Evolutionary conservation across 192 early-diverging fungal genomes (phyloP).

Genomic region (Backusella tuberculispora): DNA sequence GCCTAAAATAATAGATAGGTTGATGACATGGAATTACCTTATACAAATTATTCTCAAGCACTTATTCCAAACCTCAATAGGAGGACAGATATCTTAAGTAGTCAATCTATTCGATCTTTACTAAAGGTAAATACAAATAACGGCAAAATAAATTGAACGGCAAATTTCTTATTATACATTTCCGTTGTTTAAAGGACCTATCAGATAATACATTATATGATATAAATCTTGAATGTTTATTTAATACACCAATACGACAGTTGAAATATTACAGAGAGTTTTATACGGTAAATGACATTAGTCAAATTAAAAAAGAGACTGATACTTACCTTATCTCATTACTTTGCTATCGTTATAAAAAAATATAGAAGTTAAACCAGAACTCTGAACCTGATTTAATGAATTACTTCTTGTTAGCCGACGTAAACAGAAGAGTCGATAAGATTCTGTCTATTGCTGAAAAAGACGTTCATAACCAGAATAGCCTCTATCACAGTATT

Average conservation of each 20-base stretch:
- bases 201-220: slow-evolving; percentile 45
- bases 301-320: not conserved
- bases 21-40: slow-evolving; percentile 58
- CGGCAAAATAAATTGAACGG: not conserved
- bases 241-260: slow-evolving; percentile 55
- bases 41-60: slow-evolving; percentile 53
- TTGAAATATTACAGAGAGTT: slow-evolving; percentile 60
- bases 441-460: slow-evolving; percentile 50
- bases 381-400: slow-evolving; percentile 50
- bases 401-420: slow-evolving; percentile 45
- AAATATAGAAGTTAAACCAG: slow-evolving; percentile 50
- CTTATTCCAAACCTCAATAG: slow-evolving; percentile 51
- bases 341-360: slow-evolving; percentile 1
- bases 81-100: slow-evolving; percentile 51
- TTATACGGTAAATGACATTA: slow-evolving; percentile 46
- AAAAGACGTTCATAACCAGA: slow-evolving; percentile 1
- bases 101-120: slow-evolving; percentile 46
- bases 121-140: slow-evolving; percentile 41
- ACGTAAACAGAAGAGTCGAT: slow-evolving; percentile 54
- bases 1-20: slow-evolving; percentile 26
- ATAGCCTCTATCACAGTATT: not conserved
- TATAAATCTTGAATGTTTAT: slow-evolving; percentile 51
- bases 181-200: slow-evolving; percentile 41
- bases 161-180: slow-evolving; percentile 13
- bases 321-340: not conserved